Evolutionary conservation across 768 basidiomycete species (phyloP).

Genomic region (Hypholoma sublateritium): DNA sequence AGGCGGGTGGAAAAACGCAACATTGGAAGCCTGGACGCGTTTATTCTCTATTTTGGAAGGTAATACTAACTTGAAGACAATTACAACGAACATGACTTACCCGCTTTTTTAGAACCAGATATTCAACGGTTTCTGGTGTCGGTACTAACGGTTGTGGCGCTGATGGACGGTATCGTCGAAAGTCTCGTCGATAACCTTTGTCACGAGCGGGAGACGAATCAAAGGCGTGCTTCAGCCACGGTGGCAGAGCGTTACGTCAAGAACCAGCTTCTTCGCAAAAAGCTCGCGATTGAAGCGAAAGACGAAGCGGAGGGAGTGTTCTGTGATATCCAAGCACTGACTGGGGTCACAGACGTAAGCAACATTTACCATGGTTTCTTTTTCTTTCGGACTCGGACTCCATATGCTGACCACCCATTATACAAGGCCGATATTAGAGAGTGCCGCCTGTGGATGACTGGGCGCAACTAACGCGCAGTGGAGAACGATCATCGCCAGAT

Average conservation of each 20-base stretch:
- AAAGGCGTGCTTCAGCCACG: constrained; percentile 20
- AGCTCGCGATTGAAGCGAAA: constrained; percentile 18
- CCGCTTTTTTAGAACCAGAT: constrained; percentile 43
- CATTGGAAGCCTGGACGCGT: constrained; percentile 47
- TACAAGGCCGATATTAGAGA: constrained; percentile 10
- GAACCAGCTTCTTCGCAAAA: not conserved
- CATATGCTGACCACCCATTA: not conserved
- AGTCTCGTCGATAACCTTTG: constrained; percentile 38
- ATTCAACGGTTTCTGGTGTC: constrained; percentile 52
- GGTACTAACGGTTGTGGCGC: constrained; percentile 50
- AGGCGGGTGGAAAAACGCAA: constrained; percentile 46
- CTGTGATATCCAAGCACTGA: constrained; percentile 33
- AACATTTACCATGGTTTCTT: constrained; percentile 3
- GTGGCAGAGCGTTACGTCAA: not conserved
- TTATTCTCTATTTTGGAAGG: constrained; percentile 44
- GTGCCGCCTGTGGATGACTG: constrained; percentile 3
- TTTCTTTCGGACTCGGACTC: not conserved
- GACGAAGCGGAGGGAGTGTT: constrained; percentile 36
- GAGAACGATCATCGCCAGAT: not conserved
- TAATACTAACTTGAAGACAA: constrained; percentile 20
- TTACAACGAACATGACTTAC: constrained; percentile 2
- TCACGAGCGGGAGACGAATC: constrained; percentile 20
- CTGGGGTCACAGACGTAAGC: constrained; percentile 37
- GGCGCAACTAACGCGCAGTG: not conserved
- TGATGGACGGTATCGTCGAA: constrained; percentile 44